phyloP scores from a whole-genome alignment of 1,284 basidiomycete genomes.

The Ceratobasidium sp. region DNA sequence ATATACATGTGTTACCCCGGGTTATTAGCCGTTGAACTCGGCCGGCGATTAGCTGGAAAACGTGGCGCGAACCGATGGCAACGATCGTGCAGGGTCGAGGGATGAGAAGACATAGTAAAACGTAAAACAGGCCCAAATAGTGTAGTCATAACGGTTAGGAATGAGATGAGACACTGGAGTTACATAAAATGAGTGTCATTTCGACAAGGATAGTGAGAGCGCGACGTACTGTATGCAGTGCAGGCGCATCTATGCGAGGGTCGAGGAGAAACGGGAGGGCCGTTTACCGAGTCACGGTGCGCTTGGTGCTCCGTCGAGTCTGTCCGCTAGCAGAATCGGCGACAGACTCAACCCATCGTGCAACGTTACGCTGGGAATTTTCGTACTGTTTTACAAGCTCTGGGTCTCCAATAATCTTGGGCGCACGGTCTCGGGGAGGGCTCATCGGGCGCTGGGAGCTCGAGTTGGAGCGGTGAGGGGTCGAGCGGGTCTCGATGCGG shows the following conservation, averaged over 20 bases:
- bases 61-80: not conserved
- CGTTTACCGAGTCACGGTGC: conserved; percentile 30
- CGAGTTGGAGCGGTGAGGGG: conserved; percentile 34
- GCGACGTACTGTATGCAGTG: conserved; percentile 38
- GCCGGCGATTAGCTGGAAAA: conserved; percentile 1
- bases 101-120: conserved; percentile 32
- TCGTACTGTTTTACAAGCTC: conserved; percentile 41
- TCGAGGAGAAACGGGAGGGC: not conserved
- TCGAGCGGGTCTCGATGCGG: conserved; percentile 11
- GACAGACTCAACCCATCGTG: conserved; percentile 37
- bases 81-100: conserved; percentile 32
- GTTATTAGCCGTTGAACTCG: not conserved
- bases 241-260: conserved; percentile 32
- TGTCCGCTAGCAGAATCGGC: conserved; percentile 22
- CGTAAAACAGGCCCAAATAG: conserved; percentile 38
- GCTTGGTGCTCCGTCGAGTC: conserved; percentile 15
- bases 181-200: conserved; percentile 41
- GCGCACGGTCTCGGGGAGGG: not conserved
- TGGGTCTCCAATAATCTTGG: conserved; percentile 33
- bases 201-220: not conserved
- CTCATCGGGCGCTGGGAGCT: not conserved
- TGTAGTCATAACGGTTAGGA: conserved; percentile 40
- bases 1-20: conserved; percentile 24
- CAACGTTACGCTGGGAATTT: conserved; percentile 38
- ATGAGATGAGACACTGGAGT: conserved; percentile 6